These are phyloP conservation scores for Paramecium bursaria DNA, from an alignment of 73 alveolate species.

Conservation along the genomic window DNA sequence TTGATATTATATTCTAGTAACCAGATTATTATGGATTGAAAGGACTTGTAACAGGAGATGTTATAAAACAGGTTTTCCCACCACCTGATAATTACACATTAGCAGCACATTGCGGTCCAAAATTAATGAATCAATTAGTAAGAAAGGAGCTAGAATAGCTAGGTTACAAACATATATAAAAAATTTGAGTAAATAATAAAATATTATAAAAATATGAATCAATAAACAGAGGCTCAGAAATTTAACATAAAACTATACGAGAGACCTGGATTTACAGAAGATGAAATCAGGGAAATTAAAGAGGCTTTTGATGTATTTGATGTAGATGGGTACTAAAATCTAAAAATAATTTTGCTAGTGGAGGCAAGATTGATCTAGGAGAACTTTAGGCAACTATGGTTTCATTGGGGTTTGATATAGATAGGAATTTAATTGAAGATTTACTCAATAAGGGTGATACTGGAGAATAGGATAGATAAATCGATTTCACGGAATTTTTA, in stretches of 20 bases:
- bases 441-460: slow-evolving; percentile 67
- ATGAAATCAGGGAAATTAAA: slow-evolving; percentile 75
- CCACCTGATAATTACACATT: not conserved
- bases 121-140: not conserved
- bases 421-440: slow-evolving; percentile 64
- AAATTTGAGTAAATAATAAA: no score
- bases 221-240: not conserved
- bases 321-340: slow-evolving; percentile 16
- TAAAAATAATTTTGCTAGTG: not conserved
- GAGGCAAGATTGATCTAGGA: slow-evolving; percentile 52
- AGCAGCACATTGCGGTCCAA: slow-evolving; percentile 48
- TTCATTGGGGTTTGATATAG: slow-evolving; percentile 66
- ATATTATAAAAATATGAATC: no score
- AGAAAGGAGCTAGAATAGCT: no score
- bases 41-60: slow-evolving; percentile 43
- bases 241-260: slow-evolving; percentile 74
- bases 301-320: slow-evolving; percentile 72
- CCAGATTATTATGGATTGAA: slow-evolving; percentile 3
- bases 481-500: slow-evolving; percentile 80
- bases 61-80: slow-evolving; percentile 17
- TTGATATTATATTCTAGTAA: not conserved
- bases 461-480: slow-evolving; percentile 66
- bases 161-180: no score
- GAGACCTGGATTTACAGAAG: slow-evolving; percentile 78
- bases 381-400: slow-evolving; percentile 48